These are phyloP conservation scores for Didymella segeticola DNA, from an alignment of 2,329 filamentous ascomycete genomes.

Conservation along the genomic window DNA sequence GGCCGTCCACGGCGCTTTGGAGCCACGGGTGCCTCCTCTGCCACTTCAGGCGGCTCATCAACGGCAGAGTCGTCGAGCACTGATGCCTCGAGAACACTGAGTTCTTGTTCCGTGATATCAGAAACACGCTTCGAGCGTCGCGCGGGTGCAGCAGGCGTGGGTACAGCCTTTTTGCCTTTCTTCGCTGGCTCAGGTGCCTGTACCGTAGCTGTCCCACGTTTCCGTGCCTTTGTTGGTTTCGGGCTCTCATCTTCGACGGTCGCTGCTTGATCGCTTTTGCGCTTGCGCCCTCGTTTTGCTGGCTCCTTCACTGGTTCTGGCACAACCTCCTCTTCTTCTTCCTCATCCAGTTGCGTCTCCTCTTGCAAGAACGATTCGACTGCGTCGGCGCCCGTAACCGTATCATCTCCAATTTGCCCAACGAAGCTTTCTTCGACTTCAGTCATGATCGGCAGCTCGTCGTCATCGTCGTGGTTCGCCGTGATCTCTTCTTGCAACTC, in stretches of 20 bases:
- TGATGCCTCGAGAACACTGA: slow-evolving; percentile 34
- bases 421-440: slow-evolving; percentile 41
- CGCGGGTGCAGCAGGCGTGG: slow-evolving; percentile 21
- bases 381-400: slow-evolving; percentile 26
- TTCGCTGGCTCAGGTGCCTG: slow-evolving; percentile 23
- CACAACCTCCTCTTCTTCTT: slow-evolving; percentile 31
- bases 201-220: slow-evolving; percentile 22
- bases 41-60: slow-evolving; percentile 33
- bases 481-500: slow-evolving; percentile 42
- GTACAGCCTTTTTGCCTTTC: slow-evolving; percentile 29
- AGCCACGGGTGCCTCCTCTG: slow-evolving; percentile 25
- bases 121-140: slow-evolving; percentile 40
- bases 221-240: slow-evolving; percentile 24
- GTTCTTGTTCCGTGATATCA: slow-evolving; percentile 37
- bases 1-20: slow-evolving; percentile 38
- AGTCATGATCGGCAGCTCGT: slow-evolving; percentile 22
- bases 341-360: slow-evolving; percentile 17
- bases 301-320: slow-evolving; percentile 35
- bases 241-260: slow-evolving; percentile 25
- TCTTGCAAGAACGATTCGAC: slow-evolving; percentile 21
- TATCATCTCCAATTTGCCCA: slow-evolving; percentile 39
- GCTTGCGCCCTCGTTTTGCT: slow-evolving; percentile 37
- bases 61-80: slow-evolving; percentile 10
- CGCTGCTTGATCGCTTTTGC: slow-evolving; percentile 37
- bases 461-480: slow-evolving; percentile 35